Base-by-base conservation (phyloP, 2,329 filamentous ascomycete genomes). In the Xylariaceae sp. region DNA sequence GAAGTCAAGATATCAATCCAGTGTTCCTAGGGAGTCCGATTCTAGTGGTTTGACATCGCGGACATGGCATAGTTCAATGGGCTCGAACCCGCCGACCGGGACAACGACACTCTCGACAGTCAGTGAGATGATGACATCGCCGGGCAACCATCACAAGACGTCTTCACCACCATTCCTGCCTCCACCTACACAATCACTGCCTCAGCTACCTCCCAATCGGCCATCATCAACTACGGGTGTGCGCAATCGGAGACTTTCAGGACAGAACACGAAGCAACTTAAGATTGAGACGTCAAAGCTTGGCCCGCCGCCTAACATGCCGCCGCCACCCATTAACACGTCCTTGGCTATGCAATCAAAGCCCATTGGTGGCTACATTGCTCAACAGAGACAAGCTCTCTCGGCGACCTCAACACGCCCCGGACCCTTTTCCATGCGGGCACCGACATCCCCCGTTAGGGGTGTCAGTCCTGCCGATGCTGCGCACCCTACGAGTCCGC, bases 21-120 rank as follows among this genome's bases (percentile, higher is more conserved):
- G 87, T 23, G 73, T 91, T 19, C 89, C 90, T 29, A 85, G 91
- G 56, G 88, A 94, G 69, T 95, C 92, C 3, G 89, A 91, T 70
- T 94, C 91, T 1, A 96, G 90, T 76, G 86, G 86, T 12, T 83
- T 88, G 64, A 92, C 90, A n/a, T 84, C 84, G 52, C 85, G 85
- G 60, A 91, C 91, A 11, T 94, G 90, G 87, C 88, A 92, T 70
- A 93, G 89, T 70, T 93, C 91, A 6, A 83, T 86, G 64, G 86
- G 83, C 24, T 91, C 89, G 6, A 91, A 90, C 62, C 85, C 88
- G 46, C 86, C 87, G 2, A 89, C 88, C 2, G 81, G 85, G 45
- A 86, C 85, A 17, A 90, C 85, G 14, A 82, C 84, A 1, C 75
- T 93, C 46, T 90, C 90, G 2, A 90, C 89, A 0, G 87, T 95